phyloP scores from a whole-genome alignment of 1,139 yeast species.

The Yamadazyma membranifaciens region DNA sequence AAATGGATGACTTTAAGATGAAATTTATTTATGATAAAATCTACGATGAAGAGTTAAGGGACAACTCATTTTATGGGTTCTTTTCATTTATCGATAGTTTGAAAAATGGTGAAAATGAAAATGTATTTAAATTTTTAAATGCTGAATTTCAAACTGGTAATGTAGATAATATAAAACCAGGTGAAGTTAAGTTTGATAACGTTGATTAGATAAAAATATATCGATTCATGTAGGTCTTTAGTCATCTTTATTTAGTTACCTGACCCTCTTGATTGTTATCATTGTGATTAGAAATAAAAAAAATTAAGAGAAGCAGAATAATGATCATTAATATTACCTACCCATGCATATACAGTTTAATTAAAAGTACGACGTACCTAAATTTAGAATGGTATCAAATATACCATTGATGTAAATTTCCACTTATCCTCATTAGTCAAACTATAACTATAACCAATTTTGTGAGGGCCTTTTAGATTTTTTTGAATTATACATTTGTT shows the following conservation, averaged over 20 bases:
- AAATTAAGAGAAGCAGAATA: too few species aligned
- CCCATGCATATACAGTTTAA: constrained; percentile 5
- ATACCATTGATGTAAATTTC: too few species aligned
- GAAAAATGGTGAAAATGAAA: constrained; percentile 28
- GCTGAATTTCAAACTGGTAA: constrained; percentile 42
- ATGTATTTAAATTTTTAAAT: constrained; percentile 73
- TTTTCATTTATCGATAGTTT: constrained; percentile 85
- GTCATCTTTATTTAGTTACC: too few species aligned
- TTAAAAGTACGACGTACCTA: background rate
- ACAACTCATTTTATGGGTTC: constrained; percentile 85
- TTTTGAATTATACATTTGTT: constrained; percentile 13
- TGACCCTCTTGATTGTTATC: too few species aligned
- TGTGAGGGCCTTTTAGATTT: constrained; percentile 15
- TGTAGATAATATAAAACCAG: constrained; percentile 15
- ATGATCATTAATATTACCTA: constrained; percentile 4
- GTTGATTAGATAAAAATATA: constrained; percentile 13
- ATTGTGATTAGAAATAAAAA: too few species aligned
- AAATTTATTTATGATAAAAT: constrained; percentile 89
- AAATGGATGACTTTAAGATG: constrained; percentile 85
- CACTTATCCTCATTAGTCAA: too few species aligned
- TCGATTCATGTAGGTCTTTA: too few species aligned
- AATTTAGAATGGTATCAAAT: background rate
- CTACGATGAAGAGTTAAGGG: constrained; percentile 82
- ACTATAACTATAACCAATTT: constrained; percentile 14
- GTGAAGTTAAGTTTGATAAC: constrained; percentile 16